Evolutionary conservation across 2,329 filamentous ascomycete species (phyloP), one percentile per base, ranked within the genome.

Genomic region (Penicillium sp.): DNA sequence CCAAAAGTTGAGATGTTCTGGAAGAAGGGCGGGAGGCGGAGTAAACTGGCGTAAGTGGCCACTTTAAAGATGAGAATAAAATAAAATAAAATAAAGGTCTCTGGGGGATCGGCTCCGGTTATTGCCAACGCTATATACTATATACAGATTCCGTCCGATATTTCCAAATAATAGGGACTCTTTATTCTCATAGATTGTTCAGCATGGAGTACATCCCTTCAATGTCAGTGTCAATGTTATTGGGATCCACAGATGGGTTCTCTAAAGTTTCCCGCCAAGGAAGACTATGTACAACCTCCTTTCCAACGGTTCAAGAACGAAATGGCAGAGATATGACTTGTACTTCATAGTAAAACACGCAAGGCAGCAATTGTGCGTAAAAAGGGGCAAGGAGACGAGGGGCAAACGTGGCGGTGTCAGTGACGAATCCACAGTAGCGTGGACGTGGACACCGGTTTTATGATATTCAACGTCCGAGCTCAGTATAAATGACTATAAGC

Each of bases 1-100:
- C 36, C 45, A 27, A 27, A 27, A 27, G 24, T 27, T 18, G 18
- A 18, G 24, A 49, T 39, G 40, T 50, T 51, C 54, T 60, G 52
- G 53, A 53, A 52, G 46, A 53, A 59, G 49, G 53, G 59, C 56
- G 55, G 59, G 53, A 63, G 56, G 61, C 48, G 59, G 54, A 60
- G 52, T 53, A 45, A 50, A 49, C 53, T 55, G 56, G 56, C 46
- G 59, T 55, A 54, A 62, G 60, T 63, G 62, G 62, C 61, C 61
- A 65, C 60, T 61, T 58, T 27, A 41, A n/a, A 34, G 13, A n/a
- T 36, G 13, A n/a, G 5, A 36, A 36, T 1, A 34, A 34, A 18
- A 39, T 14, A 39, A 39, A 39, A 40, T 10, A 46, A 44, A 32
- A 50, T 27, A 31, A 50, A 51, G 45, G 27, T 21, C 14, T 24